phyloP scores from a whole-genome alignment of 148 eudicot genomes.

The Fagopyrum tataricum region DNA sequence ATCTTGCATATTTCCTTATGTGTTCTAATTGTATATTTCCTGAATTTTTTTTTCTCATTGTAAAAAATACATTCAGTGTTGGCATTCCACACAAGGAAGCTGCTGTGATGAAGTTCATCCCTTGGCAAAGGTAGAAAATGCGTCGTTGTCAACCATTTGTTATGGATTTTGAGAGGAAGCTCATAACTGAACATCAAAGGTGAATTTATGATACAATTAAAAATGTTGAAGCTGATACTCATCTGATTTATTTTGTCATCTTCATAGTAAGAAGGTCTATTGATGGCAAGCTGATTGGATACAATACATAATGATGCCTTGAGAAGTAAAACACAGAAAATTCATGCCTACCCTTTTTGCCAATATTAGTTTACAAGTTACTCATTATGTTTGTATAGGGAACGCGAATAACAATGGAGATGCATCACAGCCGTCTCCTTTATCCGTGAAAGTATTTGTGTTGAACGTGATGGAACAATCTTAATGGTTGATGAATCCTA shows the following conservation, averaged over 20 bases:
- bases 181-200: neutral
- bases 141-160: neutral
- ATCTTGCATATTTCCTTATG: neutral
- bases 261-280: constrained; percentile 31
- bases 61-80: no score
- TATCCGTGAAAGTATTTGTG: no score
- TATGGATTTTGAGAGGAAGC: no score
- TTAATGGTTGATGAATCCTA: no score
- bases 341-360: no score
- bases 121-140: constrained; percentile 35
- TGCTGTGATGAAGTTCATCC: constrained; percentile 51
- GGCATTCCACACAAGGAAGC: constrained; percentile 47
- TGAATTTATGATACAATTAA: neutral
- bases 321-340: constrained; percentile 28
- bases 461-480: no score
- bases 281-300: constrained; percentile 49
- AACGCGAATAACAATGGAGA: neutral
- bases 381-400: neutral
- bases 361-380: neutral
- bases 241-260: neutral
- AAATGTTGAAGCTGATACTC: no score
- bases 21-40: no score
- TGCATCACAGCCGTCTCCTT: neutral
- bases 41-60: no score
- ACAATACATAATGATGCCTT: constrained; percentile 43